phyloP scores from a whole-genome alignment of 441 rosid species.

The Brassica hybrid region DNA sequence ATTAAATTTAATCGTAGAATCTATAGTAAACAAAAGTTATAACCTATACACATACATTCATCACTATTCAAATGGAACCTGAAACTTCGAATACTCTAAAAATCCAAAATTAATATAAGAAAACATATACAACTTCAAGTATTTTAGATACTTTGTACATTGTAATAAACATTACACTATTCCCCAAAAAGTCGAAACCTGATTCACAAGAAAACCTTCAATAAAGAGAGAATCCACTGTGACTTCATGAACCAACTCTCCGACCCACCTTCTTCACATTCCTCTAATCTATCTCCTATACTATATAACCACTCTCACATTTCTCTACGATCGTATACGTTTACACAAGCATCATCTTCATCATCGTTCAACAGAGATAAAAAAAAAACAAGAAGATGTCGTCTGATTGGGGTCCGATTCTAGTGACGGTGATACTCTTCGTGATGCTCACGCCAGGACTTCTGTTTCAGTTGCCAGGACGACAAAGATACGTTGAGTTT shows the following conservation, averaged over 20 bases:
- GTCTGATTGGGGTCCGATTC: slow-evolving; percentile 66
- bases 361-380: neutral
- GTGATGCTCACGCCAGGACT: slow-evolving; percentile 76
- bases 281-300: neutral
- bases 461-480: slow-evolving; percentile 73
- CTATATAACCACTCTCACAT: slow-evolving; percentile 21
- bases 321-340: slow-evolving; percentile 11
- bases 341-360: slow-evolving; percentile 26
- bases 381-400: slow-evolving; percentile 38
- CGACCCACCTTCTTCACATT: slow-evolving; percentile 28
- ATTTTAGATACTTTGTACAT: neutral
- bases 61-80: too few relatives aligned
- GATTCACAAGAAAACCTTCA: neutral
- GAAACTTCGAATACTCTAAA: too few relatives aligned
- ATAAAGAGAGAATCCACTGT: neutral
- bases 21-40: neutral
- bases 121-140: neutral
- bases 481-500: slow-evolving; percentile 56
- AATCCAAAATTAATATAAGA: too few relatives aligned
- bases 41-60: neutral
- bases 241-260: slow-evolving; percentile 31
- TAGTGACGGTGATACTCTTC: slow-evolving; percentile 65
- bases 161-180: neutral
- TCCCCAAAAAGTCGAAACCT: neutral
- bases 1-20: neutral